Base-by-base conservation (phyloP, 2,329 filamentous ascomycete genomes). In the Fusarium sp. region DNA sequence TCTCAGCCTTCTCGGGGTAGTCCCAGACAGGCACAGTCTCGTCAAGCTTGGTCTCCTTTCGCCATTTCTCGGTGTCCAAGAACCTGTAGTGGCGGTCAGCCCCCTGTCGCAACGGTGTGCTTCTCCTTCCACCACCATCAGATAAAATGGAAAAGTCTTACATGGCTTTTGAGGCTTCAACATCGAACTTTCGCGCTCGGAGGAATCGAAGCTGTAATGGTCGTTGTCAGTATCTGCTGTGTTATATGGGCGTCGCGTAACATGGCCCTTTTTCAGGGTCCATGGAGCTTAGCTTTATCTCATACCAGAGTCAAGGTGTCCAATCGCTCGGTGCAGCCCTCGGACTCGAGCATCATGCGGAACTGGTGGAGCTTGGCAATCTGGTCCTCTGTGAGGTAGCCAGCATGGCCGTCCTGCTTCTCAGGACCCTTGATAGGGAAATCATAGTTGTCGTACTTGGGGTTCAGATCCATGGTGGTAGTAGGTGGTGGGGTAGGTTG, bases 381-480 rank as follows among this genome's bases (percentile, higher is more conserved):
- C 85, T 98, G 94, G 81, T 92, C 88, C 61, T 89, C 86, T 58
- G 91, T 96, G 76, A 97, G 92, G 82, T 97, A 89, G 79, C 96
- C 96, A 68, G 95, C 91, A 81, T 98, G 94, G 72, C 96, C 96
- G 75, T 85, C 84, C 78, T 91, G 88, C 48, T 87, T 80, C 74
- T 89, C 88, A 58, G 92, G 88, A 48, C 93, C 89, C 69, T 88
- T 91, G 71, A 91, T 93, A 69, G 96, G 96, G 85, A 89, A 98
- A 82, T 98, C 94, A 83, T 96, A 98, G 85, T 97, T 81, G 84
- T 98, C 96, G 86, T 98, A 97, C 84, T 97, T 98, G 80, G 93
- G 87, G 82, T 97, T 72, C 60, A 94, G 79, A 80, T 88, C 83
- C 83, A 89, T 84, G 77, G 78, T 80, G 77, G 67, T 49, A 45